Percentiles rank a stretch among this genome's conserved stretches.
Conservation (phyloP, 768 basidiomycete species). For the Macrolepiota albuminosa region DNA sequence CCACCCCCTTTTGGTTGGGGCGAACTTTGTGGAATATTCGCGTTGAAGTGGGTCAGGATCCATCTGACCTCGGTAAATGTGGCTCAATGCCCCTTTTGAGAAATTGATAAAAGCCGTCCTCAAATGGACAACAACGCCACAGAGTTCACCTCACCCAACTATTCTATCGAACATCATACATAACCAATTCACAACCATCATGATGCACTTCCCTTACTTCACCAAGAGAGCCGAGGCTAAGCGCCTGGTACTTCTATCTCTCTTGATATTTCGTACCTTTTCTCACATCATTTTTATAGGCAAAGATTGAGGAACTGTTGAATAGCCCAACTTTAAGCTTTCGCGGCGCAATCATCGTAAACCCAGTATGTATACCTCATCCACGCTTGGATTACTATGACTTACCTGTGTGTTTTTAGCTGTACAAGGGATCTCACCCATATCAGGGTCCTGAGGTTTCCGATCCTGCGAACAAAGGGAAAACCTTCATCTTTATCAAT, state of each 20-base stretch:
- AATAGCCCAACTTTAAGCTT: conserved; percentile 2
- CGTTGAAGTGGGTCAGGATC: background rate
- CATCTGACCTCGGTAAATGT: background rate
- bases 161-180: background rate
- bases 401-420: background rate
- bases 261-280: background rate
- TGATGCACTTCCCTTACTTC: background rate
- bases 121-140: background rate
- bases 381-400: accelerated
- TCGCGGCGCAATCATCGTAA: background rate
- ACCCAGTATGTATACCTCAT: background rate
- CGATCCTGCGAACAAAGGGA: background rate
- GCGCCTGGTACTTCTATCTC: background rate
- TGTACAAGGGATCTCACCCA: background rate
- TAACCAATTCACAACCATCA: background rate
- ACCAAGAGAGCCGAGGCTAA: background rate
- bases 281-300: background rate
- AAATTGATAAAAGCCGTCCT: conserved; percentile 1
- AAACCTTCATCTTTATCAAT: background rate
- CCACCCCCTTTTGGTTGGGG: conserved; percentile 6
- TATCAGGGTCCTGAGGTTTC: conserved; percentile 3
- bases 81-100: background rate
- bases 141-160: background rate
- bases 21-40: background rate
- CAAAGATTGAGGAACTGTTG: background rate